These are phyloP conservation scores for Chrysanthemum lavandulifolium DNA, from an alignment of 129 eudicot genomes.

Conservation along the genomic window DNA sequence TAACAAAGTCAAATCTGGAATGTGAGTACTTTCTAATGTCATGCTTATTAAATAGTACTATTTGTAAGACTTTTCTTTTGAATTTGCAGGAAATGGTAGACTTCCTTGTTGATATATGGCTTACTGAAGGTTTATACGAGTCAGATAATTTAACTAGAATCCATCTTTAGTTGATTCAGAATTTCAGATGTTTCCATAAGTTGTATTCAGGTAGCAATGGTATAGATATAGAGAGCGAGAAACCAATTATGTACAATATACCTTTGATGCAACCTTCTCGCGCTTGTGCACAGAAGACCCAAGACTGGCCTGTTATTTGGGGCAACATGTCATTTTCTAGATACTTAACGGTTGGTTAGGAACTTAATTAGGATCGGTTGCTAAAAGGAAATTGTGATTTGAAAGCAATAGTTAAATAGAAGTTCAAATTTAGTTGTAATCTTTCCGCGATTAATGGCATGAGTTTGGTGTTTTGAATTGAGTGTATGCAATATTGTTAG, in stretches of 20 bases:
- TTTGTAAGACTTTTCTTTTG: not conserved
- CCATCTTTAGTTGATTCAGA: slow-evolving; percentile 15
- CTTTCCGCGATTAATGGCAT: slow-evolving; percentile 10
- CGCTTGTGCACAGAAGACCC: no score
- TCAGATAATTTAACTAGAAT: slow-evolving; percentile 19
- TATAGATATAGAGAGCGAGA: slow-evolving; percentile 16
- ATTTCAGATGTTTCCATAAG: not conserved
- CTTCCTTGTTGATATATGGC: slow-evolving; percentile 76
- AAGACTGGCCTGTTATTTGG: not conserved
- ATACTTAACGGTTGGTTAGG: not conserved
- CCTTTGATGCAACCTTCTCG: not conserved
- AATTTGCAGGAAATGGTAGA: slow-evolving; percentile 74
- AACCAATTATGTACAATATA: slow-evolving; percentile 2
- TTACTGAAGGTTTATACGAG: slow-evolving; percentile 58
- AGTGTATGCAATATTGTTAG: not conserved
- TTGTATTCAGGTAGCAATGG: slow-evolving; percentile 18
- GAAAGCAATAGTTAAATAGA: not conserved
- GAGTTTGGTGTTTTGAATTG: slow-evolving; percentile 1
- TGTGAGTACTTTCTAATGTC: not conserved
- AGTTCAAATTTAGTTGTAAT: not conserved
- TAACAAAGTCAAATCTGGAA: not conserved
- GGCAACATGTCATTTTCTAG: not conserved
- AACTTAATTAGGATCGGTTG: not conserved
- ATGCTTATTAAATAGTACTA: not conserved
- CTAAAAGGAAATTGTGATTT: not conserved